Base-by-base conservation (phyloP, 345 rosid species). In the Gossypium bickii region DNA sequence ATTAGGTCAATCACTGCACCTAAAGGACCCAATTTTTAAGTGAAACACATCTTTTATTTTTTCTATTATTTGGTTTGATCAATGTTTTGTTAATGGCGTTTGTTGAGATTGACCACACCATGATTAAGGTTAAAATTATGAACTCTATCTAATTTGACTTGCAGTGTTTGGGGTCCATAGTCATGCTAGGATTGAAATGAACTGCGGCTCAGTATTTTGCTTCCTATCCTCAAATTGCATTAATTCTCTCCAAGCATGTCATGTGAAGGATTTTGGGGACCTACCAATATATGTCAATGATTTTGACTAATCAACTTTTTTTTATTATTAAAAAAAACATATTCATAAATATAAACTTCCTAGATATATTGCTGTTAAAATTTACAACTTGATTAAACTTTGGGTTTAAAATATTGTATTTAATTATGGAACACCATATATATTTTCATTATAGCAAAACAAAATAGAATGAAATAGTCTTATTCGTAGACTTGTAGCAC, bases 211-310 rank as follows among this genome's bases (percentile, higher is more conserved):
- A 52, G 52, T 70, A n/a, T 53, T 34, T 56, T 55, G 62, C 49
- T 55, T 70, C 22, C 13, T 12, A 38, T 7, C 74, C 34, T 55
- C 51, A 2, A 57, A 27, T 34, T 38, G 63, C 63, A 71, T 38
- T 38, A 12, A n/a, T 12, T 70, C 49, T 53, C 38, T 41, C 15
- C 55, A 45, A 34, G 65, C 82, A 79, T 68, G 79, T 69, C 82
- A 79, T 62, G 79, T 73, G 76, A 79, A 9, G 24, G 22, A 17
- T 27, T 59, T 59, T 12, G 48, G 65, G 73, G 24, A 67, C 74
- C 64, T 75, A 67, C 73, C 38, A 17, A 18, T 55, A 56, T 38
- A 11, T 58, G 41, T 24, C 34, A 72, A 55, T 45, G 11, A 55
- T 7, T 44, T 57, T 12, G 71, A 24, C 12, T 22, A 67, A 44